Percentiles rank a stretch among this genome's conserved stretches.
These are phyloP conservation scores for Taxillus chinensis DNA, from an alignment of 164 flowering plant species.

Conservation along the genomic window DNA sequence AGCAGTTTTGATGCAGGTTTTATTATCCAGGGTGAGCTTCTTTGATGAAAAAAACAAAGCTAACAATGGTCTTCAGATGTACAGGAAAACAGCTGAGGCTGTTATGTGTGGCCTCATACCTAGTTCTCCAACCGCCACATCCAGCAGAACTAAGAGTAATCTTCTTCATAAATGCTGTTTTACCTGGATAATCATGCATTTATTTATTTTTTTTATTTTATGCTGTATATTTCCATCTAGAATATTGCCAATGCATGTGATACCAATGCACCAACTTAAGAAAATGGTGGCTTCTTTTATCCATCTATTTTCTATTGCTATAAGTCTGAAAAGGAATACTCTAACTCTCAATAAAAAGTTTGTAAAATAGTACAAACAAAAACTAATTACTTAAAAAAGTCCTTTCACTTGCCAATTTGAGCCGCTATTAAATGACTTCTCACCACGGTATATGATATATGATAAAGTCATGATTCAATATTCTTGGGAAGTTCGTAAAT, in stretches of 20 bases:
- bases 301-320: too few relatives aligned
- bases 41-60: conserved; percentile 40
- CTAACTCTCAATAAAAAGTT: too few relatives aligned
- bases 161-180: conserved; percentile 5
- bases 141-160: conserved; percentile 77
- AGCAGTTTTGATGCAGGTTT: conserved; percentile 48
- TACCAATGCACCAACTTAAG: too few relatives aligned
- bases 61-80: conserved; percentile 37
- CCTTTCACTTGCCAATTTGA: too few relatives aligned
- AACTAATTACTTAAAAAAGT: too few relatives aligned
- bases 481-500: too few relatives aligned
- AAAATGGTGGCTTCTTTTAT: too few relatives aligned
- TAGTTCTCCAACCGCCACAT: conserved; percentile 79
- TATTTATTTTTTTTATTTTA: background rate
- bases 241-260: background rate
- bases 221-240: background rate
- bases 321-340: too few relatives aligned
- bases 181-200: background rate
- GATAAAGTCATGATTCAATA: too few relatives aligned
- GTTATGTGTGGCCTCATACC: conserved; percentile 92
- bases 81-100: conserved; percentile 81
- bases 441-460: too few relatives aligned
- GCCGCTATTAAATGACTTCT: too few relatives aligned
- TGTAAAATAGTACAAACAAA: too few relatives aligned
- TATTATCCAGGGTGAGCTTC: conserved; percentile 67